These are phyloP conservation scores for Emiliania huxleyi DNA, from an alignment of 78 protist genomes.

Conservation along the genomic window DNA sequence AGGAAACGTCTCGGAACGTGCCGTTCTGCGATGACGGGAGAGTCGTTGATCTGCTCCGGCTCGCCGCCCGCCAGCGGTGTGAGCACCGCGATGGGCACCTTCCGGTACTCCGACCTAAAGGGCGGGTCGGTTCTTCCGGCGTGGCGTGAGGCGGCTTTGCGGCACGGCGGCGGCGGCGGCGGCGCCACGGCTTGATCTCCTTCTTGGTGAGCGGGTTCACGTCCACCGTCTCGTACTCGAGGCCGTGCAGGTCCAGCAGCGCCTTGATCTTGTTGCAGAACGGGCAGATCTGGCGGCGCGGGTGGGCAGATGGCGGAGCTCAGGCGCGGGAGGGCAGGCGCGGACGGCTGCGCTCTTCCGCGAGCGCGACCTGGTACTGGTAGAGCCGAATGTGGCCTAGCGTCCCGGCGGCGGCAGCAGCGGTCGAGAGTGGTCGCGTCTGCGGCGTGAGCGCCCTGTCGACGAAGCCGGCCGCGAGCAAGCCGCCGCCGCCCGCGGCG, in stretches of 20 bases:
- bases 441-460: background rate
- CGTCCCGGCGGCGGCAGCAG: background rate
- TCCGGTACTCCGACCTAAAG: background rate
- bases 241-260: background rate
- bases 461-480: background rate
- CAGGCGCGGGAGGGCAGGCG: background rate
- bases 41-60: background rate
- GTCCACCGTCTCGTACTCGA: background rate
- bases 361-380: background rate
- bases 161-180: background rate
- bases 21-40: background rate
- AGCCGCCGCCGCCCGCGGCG: background rate
- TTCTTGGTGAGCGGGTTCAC: conserved; percentile 7
- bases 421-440: background rate
- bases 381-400: background rate
- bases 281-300: background rate
- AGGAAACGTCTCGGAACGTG: too few species aligned
- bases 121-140: too few species aligned
- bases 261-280: conserved; percentile 25
- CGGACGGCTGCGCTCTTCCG: background rate
- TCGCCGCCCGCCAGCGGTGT: background rate
- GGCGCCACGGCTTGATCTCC: background rate
- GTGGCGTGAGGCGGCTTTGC: too few species aligned
- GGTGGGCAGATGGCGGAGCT: background rate
- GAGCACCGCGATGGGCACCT: background rate